Evolutionary conservation across 805 yeast species (phyloP).

Genomic region (Spathaspora gorwiae): DNA sequence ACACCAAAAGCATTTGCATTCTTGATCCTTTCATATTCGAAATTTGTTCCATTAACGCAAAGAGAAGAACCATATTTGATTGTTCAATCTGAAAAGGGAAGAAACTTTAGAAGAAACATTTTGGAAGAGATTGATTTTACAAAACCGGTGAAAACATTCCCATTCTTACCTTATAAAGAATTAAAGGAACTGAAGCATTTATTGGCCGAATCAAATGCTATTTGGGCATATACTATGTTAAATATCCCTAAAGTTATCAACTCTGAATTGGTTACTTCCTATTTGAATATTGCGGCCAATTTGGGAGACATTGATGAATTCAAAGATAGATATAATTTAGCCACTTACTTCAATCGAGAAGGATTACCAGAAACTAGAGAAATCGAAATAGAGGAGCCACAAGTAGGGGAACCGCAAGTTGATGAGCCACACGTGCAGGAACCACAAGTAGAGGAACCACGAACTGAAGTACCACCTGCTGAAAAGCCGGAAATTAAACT

Average conservation of each 20-base stretch:
- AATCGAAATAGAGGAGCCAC: slow-evolving; percentile 10
- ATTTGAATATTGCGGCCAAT: slow-evolving; percentile 43
- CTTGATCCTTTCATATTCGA: slow-evolving; percentile 48
- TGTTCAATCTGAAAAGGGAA: slow-evolving; percentile 42
- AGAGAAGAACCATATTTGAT: slow-evolving; percentile 27
- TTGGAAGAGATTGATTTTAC: slow-evolving; percentile 23
- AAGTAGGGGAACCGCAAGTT: not conserved
- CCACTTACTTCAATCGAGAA: slow-evolving; percentile 24
- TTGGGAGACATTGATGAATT: slow-evolving; percentile 32
- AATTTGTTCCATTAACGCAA: slow-evolving; percentile 14
- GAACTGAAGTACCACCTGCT: not conserved
- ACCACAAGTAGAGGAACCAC: not conserved
- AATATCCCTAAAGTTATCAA: slow-evolving; percentile 42
- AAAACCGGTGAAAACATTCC: slow-evolving; percentile 35
- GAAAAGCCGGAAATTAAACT: no score
- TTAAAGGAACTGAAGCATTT: slow-evolving; percentile 40
- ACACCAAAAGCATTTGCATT: slow-evolving; percentile 41
- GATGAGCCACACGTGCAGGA: slow-evolving; percentile 1
- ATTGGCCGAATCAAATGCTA: slow-evolving; percentile 71
- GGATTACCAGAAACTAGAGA: slow-evolving; percentile 16
- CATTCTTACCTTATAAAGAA: slow-evolving; percentile 61
- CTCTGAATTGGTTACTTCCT: slow-evolving; percentile 43
- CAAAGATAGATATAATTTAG: slow-evolving; percentile 24
- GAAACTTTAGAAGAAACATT: slow-evolving; percentile 42
- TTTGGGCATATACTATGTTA: slow-evolving; percentile 56